Evolutionary conservation across 1,284 basidiomycete genomes (phyloP).

Genomic region (Pascua sp.): DNA sequence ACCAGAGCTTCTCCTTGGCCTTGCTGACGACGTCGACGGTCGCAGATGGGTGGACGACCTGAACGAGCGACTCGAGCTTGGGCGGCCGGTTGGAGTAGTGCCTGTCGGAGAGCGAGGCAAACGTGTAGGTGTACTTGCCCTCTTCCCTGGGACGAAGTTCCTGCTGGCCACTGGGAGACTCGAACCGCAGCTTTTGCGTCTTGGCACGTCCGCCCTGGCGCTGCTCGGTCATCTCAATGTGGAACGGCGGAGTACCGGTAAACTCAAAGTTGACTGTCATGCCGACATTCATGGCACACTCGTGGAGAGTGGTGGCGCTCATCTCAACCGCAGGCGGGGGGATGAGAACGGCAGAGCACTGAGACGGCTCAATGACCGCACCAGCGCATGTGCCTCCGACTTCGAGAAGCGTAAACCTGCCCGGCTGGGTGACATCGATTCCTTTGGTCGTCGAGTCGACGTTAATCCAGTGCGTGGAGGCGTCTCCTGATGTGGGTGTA

Average conservation of each 20-base stretch:
- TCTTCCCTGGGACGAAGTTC: slow-evolving; percentile 75
- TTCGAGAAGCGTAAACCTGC: slow-evolving; percentile 73
- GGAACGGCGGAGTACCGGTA: slow-evolving; percentile 86
- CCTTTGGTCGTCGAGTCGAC: slow-evolving; percentile 55
- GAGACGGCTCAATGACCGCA: slow-evolving; percentile 73
- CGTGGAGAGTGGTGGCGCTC: slow-evolving; percentile 84
- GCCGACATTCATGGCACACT: slow-evolving; percentile 91
- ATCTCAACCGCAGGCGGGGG: slow-evolving; percentile 76
- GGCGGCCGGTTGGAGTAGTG: slow-evolving; percentile 74
- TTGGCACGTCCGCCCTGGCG: slow-evolving; percentile 64
- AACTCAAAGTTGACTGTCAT: slow-evolving; percentile 81
- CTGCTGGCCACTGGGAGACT: slow-evolving; percentile 73
- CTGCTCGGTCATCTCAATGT: slow-evolving; percentile 71
- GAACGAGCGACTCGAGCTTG: slow-evolving; percentile 69
- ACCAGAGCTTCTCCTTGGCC: slow-evolving; percentile 50
- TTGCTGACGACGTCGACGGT: slow-evolving; percentile 65
- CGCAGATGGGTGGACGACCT: slow-evolving; percentile 82
- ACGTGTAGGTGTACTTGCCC: slow-evolving; percentile 80
- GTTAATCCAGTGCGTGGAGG: slow-evolving; percentile 42
- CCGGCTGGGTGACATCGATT: slow-evolving; percentile 62
- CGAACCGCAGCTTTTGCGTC: slow-evolving; percentile 57
- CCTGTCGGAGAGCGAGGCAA: slow-evolving; percentile 73
- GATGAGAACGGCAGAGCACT: slow-evolving; percentile 68
- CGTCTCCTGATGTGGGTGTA: slow-evolving; percentile 15
- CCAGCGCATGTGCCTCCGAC: slow-evolving; percentile 75